Conservation (phyloP, 1,284 basidiomycete genomes). For the Trametes sp. region DNA sequence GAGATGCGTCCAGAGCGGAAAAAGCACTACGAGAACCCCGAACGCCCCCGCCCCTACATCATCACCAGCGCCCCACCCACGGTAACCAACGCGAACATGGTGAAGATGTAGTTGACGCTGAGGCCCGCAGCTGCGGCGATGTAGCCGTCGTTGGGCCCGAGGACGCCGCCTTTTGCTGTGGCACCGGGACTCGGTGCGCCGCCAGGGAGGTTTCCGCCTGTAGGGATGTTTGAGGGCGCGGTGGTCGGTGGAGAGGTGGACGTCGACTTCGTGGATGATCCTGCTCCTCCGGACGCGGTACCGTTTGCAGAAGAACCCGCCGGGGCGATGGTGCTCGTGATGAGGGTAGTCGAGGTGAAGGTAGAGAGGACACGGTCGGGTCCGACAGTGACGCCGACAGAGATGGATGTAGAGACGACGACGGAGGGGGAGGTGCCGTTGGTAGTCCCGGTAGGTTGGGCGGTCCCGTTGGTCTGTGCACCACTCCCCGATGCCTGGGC, state of each 20-base stretch:
- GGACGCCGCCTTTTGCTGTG: conserved; percentile 47
- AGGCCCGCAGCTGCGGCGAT: conserved; percentile 62
- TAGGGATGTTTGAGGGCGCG: conserved; percentile 59
- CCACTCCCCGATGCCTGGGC: neutral
- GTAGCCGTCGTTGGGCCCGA: conserved; percentile 70
- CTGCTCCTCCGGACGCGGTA: conserved; percentile 31
- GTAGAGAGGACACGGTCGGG: conserved; percentile 30
- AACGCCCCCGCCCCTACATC: conserved; percentile 41
- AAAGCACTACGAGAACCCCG: conserved; percentile 9
- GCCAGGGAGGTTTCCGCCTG: conserved; percentile 54
- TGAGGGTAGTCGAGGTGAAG: conserved; percentile 25
- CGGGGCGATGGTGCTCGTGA: conserved; percentile 47
- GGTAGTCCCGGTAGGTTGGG: conserved; percentile 3
- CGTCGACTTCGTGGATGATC: conserved; percentile 42
- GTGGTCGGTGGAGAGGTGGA: conserved; percentile 58
- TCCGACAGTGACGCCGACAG: conserved; percentile 30
- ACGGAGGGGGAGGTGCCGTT: conserved; percentile 25
- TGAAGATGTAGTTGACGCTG: conserved; percentile 46
- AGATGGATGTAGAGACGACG: conserved; percentile 36
- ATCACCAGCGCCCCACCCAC: conserved; percentile 58
- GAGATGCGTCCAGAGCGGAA: conserved; percentile 24
- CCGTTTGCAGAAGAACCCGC: conserved; percentile 33
- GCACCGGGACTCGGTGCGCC: conserved; percentile 59
- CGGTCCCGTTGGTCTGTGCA: conserved; percentile 15
- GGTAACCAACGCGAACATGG: conserved; percentile 50